phyloP scores from a whole-genome alignment of 2,329 filamentous ascomycete genomes.

The Chaetomiaceae sp. region DNA sequence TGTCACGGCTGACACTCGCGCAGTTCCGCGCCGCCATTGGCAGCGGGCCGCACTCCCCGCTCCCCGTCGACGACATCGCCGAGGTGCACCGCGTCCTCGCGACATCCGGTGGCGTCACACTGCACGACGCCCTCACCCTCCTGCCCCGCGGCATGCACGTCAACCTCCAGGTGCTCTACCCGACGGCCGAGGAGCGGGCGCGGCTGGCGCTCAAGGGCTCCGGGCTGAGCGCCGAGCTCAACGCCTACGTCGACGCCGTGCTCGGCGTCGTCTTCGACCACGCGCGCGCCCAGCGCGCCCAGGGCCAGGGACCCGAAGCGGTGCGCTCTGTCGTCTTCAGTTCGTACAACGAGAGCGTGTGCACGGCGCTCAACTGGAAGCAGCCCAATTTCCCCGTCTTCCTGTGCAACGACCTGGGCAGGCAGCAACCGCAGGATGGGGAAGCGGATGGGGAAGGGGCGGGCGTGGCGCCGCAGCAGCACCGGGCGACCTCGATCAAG shows the following conservation, averaged over 20 bases:
- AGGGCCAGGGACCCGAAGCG: slow-evolving; percentile 61
- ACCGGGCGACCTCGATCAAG: slow-evolving; percentile 80
- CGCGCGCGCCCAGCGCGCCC: slow-evolving; percentile 61
- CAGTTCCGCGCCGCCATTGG: slow-evolving; percentile 58
- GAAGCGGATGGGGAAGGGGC: neutral
- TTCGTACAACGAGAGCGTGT: slow-evolving; percentile 84
- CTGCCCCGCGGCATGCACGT: slow-evolving; percentile 77
- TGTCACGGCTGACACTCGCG: slow-evolving; percentile 69
- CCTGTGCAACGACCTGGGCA: slow-evolving; percentile 83
- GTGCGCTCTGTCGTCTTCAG: slow-evolving; percentile 89
- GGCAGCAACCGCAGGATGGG: slow-evolving; percentile 30
- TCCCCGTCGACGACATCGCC: slow-evolving; percentile 48
- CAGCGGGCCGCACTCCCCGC: slow-evolving; percentile 30
- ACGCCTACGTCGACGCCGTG: slow-evolving; percentile 77
- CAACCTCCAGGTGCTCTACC: slow-evolving; percentile 89
- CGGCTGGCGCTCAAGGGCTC: slow-evolving; percentile 44
- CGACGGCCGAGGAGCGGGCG: slow-evolving; percentile 66
- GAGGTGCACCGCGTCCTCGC: slow-evolving; percentile 67
- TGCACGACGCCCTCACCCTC: slow-evolving; percentile 68
- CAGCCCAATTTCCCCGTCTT: slow-evolving; percentile 97
- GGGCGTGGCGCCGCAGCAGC: slow-evolving; percentile 33
- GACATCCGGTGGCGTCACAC: slow-evolving; percentile 63
- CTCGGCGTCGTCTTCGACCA: slow-evolving; percentile 87
- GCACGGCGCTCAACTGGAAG: slow-evolving; percentile 96
- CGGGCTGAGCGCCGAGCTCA: slow-evolving; percentile 74